Percentiles rank a stretch among this genome's conserved stretches.
Evolutionary conservation across 495 filamentous ascomycete genomes (phyloP).

Genomic region (Elaphomyces granulatus): DNA sequence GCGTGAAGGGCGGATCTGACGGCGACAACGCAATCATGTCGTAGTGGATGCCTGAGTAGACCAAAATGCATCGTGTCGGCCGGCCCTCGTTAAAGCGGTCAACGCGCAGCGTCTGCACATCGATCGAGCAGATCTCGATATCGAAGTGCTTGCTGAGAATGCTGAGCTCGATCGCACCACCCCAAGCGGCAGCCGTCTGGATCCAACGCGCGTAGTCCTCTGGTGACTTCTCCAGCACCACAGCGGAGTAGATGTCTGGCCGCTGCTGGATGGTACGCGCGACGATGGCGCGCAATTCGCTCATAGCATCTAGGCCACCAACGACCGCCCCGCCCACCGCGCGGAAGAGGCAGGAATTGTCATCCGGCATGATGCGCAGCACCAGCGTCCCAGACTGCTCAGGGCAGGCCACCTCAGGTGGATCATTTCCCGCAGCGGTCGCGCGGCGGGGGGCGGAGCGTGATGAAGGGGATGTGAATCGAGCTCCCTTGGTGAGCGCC

Average conservation of each 20-base stretch:
- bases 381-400: slow-evolving; percentile 51
- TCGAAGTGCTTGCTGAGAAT: slow-evolving; percentile 77
- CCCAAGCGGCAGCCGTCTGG: slow-evolving; percentile 68
- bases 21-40: slow-evolving; percentile 74
- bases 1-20: slow-evolving; percentile 40
- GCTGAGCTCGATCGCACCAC: slow-evolving; percentile 77
- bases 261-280: slow-evolving; percentile 66
- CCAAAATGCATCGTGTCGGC: slow-evolving; percentile 56
- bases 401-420: slow-evolving; percentile 54
- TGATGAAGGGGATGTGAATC: slow-evolving; percentile 5
- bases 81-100: slow-evolving; percentile 75
- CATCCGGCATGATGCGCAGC: slow-evolving; percentile 91
- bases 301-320: slow-evolving; percentile 55
- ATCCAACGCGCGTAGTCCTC: slow-evolving; percentile 79
- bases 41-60: slow-evolving; percentile 94
- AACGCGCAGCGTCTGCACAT: slow-evolving; percentile 52
- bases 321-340: slow-evolving; percentile 70
- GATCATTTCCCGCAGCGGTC: slow-evolving; percentile 34
- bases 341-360: slow-evolving; percentile 90
- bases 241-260: slow-evolving; percentile 54
- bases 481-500: neutral
- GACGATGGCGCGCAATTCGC: slow-evolving; percentile 64
- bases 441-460: slow-evolving; percentile 25
- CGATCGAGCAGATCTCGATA: slow-evolving; percentile 75
- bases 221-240: slow-evolving; percentile 59